Base-by-base conservation (phyloP, 306 rosid genomes). In the Lathyrus sativus region DNA sequence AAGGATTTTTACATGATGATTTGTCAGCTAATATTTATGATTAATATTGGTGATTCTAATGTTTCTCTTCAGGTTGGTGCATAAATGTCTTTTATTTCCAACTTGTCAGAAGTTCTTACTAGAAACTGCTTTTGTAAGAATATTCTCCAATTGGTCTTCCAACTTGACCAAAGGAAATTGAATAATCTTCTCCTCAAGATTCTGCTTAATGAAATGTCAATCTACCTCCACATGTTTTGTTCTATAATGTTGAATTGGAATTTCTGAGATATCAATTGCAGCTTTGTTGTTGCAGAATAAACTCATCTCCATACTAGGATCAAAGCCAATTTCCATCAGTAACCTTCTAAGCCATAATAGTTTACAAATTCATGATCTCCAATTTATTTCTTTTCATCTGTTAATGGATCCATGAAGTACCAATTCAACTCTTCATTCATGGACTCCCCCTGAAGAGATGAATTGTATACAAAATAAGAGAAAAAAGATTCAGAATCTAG, bases 71-170 rank as follows among this genome's bases (percentile, higher is more conserved):
- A 37, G 8, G 42, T 37, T 37, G 42, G 49, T 43, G 49, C 14
- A 12, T 43, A 43, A 12, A 43, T 43, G 14, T 43, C 49, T 43
- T 12, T 43, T 12, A 43, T 37, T 37, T 14, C n/a, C 49, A 43
- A 43, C 49, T 43, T 43, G 49, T 43, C 51, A 14, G 6, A 45
- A 45, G 51, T 14, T 45, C 18, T 45, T 45, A 14, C 51, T 45
- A 45, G 17, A 45, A 1, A 13, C 51, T 12, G 51, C 51, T 14
- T 45, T 45, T 45, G 51, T 45, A 45, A 45, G 51, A 4, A 45
- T 45, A 45, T 45, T 18, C 19, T 17, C 51, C 51, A 45, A 45
- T 45, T 45, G 51, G 51, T 45, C 51, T 45, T 45, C 51, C 18
- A 18, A 45, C 15, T 45, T 45, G 51, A 45, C 51, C 13, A 45